Percentiles rank a stretch among this genome's conserved stretches.
Conservation (phyloP, 2,329 filamentous ascomycete genomes). For the Conoideocrella luteorostrata region DNA sequence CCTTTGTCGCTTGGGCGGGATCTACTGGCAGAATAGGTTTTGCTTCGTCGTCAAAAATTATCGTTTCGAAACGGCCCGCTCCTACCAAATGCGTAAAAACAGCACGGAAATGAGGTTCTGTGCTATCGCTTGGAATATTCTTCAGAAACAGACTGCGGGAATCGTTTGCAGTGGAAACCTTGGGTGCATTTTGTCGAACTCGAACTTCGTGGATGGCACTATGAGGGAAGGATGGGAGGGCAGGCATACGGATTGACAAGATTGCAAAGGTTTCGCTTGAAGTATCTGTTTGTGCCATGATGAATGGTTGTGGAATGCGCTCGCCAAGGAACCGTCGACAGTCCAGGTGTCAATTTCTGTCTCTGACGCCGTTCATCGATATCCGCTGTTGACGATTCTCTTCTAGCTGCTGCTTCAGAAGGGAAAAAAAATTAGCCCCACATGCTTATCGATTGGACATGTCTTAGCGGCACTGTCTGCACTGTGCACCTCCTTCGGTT, state of each 20-base stretch:
- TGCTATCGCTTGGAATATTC: constrained; percentile 81
- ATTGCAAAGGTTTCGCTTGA: constrained; percentile 54
- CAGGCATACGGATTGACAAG: constrained; percentile 61
- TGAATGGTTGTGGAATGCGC: neutral
- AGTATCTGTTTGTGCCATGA: constrained; percentile 23
- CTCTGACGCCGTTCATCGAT: too few species aligned
- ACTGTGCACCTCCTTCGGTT: too few species aligned
- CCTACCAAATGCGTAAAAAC: constrained; percentile 71
- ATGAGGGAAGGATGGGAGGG: constrained; percentile 54
- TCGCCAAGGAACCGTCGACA: neutral
- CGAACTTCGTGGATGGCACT: constrained; percentile 76
- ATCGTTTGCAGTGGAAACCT: constrained; percentile 66
- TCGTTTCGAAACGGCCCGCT: constrained; percentile 69
- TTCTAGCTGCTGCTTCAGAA: neutral
- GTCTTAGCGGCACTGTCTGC: neutral
- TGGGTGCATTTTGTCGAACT: constrained; percentile 75
- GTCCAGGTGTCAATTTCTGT: too few species aligned
- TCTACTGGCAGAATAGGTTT: constrained; percentile 34
- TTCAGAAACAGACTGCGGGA: constrained; percentile 81
- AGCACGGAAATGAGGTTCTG: constrained; percentile 66
- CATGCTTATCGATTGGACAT: constrained; percentile 5
- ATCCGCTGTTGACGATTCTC: too few species aligned
- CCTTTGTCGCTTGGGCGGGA: constrained; percentile 40
- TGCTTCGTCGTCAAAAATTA: constrained; percentile 64
- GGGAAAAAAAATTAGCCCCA: constrained; percentile 1